These are phyloP conservation scores for Scytalidium lignicola DNA, from an alignment of 2,329 filamentous ascomycete species.

Conservation along the genomic window DNA sequence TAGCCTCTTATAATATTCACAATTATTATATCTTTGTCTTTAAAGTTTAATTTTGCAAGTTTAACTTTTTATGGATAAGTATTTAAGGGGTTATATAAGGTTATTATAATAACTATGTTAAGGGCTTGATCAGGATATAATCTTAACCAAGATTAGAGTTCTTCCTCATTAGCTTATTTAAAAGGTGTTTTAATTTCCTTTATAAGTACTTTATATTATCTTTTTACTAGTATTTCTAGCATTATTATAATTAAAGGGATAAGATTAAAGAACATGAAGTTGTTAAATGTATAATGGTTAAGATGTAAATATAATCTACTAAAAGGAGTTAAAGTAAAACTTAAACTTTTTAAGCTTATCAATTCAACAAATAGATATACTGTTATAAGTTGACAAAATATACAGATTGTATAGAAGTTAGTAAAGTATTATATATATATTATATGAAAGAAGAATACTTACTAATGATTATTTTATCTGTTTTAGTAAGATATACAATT, in stretches of 20 bases:
- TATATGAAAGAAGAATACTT: neutral
- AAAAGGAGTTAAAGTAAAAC: slow-evolving; percentile 12
- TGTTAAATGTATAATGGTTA: slow-evolving; percentile 17
- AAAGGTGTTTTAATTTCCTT: slow-evolving; percentile 17
- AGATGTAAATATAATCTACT: slow-evolving; percentile 13
- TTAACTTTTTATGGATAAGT: slow-evolving; percentile 10
- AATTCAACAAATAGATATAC: slow-evolving; percentile 10
- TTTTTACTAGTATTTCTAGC: slow-evolving; percentile 14
- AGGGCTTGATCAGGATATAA: slow-evolving; percentile 15
- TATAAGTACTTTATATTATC: slow-evolving; percentile 16
- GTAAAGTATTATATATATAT: neutral
- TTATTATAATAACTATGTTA: slow-evolving; percentile 19
- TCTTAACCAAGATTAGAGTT: slow-evolving; percentile 18
- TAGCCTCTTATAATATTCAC: slow-evolving; percentile 20
- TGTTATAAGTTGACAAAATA: slow-evolving; percentile 16
- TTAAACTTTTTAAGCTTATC: slow-evolving; percentile 7
- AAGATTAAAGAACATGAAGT: slow-evolving; percentile 15
- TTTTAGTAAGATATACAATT: slow-evolving; percentile 12
- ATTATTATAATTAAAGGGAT: slow-evolving; percentile 17
- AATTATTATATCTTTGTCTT: slow-evolving; percentile 14
- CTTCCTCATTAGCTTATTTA: slow-evolving; percentile 17
- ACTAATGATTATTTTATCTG: slow-evolving; percentile 21
- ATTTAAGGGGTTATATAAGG: slow-evolving; percentile 14
- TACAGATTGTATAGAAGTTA: slow-evolving; percentile 7
- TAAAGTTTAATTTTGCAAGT: slow-evolving; percentile 12